A percentile compares a stretch with the other conserved stretches of the same genome.
phyloP scores from a whole-genome alignment of 495 filamentous ascomycete species.

The Trichocladium uniseriatum region DNA sequence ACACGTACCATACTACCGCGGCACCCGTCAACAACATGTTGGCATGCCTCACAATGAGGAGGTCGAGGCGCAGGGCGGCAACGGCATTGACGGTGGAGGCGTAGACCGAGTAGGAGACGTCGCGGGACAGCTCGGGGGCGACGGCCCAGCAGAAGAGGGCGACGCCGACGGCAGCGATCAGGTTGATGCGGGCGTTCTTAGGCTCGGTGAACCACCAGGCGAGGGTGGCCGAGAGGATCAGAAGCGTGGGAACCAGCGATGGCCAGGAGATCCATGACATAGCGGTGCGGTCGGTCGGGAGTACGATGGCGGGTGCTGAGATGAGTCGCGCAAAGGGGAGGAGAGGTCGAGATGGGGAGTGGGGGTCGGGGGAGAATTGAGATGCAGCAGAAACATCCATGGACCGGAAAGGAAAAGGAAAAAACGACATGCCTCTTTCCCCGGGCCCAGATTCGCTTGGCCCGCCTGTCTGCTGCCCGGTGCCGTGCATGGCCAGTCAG shows the following conservation, averaged over 20 bases:
- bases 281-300: conserved; percentile 29
- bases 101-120: conserved; percentile 30
- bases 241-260: conserved; percentile 39
- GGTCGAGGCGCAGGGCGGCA: conserved; percentile 30
- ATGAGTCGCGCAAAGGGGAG: not conserved
- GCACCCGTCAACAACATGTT: conserved; percentile 39
- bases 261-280: conserved; percentile 45
- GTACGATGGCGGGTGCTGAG: conserved; percentile 1
- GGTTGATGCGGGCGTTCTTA: conserved; percentile 37
- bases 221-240: conserved; percentile 41
- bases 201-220: conserved; percentile 42
- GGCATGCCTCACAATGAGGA: conserved; percentile 31
- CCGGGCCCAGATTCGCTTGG: conserved; percentile 4
- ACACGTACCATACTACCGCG: conserved; percentile 38
- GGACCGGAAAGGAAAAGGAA: conserved; percentile 1
- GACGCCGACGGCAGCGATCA: conserved; percentile 38
- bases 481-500: not conserved
- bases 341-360: conserved; percentile 5
- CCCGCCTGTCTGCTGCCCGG: conserved; percentile 1
- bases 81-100: conserved; percentile 25
- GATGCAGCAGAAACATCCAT: conserved; percentile 3
- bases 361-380: conserved; percentile 7
- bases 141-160: conserved; percentile 39
- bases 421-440: conserved; percentile 8
- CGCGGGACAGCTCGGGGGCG: conserved; percentile 35